Evolutionary conservation across 768 basidiomycete genomes (phyloP).

Genomic region (Leccinum aurantiacum): DNA sequence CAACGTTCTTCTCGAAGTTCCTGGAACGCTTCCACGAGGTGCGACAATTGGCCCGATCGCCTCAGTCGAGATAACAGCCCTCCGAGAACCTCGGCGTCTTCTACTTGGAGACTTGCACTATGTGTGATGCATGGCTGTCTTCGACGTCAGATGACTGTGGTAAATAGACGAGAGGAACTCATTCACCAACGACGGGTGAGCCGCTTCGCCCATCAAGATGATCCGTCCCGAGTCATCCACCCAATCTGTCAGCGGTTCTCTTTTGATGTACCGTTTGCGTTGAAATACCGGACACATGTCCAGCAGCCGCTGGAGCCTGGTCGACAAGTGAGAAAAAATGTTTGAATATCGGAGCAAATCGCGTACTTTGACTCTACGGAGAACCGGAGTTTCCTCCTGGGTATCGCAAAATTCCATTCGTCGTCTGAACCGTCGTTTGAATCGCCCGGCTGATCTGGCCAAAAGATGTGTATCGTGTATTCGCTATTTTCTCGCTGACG

Average conservation of each 20-base stretch:
- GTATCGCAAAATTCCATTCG: constrained; percentile 36
- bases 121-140: constrained; percentile 47
- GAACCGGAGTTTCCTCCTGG: constrained; percentile 35
- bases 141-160: constrained; percentile 1
- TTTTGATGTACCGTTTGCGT: constrained; percentile 34
- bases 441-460: constrained; percentile 35
- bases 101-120: constrained; percentile 29
- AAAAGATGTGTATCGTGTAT: constrained; percentile 38
- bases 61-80: constrained; percentile 41
- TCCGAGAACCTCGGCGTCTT: constrained; percentile 31
- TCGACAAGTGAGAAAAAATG: not conserved
- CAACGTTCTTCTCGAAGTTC: constrained; percentile 52
- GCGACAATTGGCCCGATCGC: constrained; percentile 43
- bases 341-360: not conserved
- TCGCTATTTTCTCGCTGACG: constrained; percentile 34
- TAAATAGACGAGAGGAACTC: not conserved
- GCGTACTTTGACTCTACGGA: constrained; percentile 37
- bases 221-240: constrained; percentile 47
- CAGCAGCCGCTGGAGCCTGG: constrained; percentile 37
- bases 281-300: constrained; percentile 36
- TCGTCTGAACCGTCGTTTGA: constrained; percentile 20
- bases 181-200: constrained; percentile 52
- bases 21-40: constrained; percentile 52
- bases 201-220: constrained; percentile 55
- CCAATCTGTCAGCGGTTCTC: constrained; percentile 39